Evolutionary conservation across 2,329 filamentous ascomycete genomes (phyloP).

Genomic region (Epichloe hybrida): DNA sequence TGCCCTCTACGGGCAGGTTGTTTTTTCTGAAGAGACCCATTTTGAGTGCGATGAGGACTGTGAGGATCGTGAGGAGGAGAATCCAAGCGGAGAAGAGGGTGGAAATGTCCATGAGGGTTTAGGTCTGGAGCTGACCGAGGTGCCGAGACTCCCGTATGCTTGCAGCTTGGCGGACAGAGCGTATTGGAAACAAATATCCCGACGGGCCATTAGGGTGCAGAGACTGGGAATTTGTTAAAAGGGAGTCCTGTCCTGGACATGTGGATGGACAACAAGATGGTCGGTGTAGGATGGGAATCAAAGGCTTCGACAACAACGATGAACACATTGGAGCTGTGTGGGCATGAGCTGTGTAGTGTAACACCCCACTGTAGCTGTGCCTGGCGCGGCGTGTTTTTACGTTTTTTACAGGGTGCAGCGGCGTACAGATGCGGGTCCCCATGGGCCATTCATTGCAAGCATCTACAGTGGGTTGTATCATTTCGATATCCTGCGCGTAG

Average conservation of each 20-base stretch:
- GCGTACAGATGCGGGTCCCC: no score
- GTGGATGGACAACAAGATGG: no score
- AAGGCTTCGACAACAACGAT: no score
- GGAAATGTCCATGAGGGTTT: slow-evolving; percentile 4
- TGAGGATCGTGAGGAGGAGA: slow-evolving; percentile 16
- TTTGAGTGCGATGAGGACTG: slow-evolving; percentile 18
- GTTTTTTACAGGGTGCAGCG: not conserved
- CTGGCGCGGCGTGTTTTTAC: not conserved
- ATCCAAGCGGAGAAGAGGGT: slow-evolving; percentile 10
- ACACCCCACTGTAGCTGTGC: not conserved
- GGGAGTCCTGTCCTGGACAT: no score
- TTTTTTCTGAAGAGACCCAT: slow-evolving; percentile 62
- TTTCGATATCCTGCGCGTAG: no score
- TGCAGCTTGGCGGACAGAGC: not conserved
- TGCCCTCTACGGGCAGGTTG: slow-evolving; percentile 72
- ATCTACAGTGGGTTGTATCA: no score
- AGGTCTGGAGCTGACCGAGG: not conserved
- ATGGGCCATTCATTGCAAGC: no score
- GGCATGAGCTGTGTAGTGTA: not conserved
- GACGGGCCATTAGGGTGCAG: not conserved
- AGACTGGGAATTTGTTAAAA: not conserved
- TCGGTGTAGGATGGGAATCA: no score
- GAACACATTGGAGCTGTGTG: not conserved
- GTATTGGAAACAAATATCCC: not conserved
- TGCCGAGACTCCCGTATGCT: not conserved